Conservation (phyloP, 768 basidiomycete genomes). For the Rickenella mellea region DNA sequence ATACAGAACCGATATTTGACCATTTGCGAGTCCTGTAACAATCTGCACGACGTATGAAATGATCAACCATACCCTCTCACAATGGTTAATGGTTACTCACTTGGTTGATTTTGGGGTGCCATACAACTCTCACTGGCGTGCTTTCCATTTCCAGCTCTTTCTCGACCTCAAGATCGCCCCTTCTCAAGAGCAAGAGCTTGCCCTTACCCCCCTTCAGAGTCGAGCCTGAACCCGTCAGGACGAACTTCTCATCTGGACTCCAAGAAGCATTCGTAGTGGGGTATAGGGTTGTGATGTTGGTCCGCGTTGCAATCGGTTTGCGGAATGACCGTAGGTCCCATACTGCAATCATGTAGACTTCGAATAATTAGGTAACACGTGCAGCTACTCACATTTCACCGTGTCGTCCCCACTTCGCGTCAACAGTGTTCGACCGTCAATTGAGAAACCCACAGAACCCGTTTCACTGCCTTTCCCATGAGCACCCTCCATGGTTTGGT, state of each 20-base stretch:
- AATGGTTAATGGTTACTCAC: slow-evolving; percentile 28
- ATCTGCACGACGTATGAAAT: slow-evolving; percentile 46
- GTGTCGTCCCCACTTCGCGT: slow-evolving; percentile 94
- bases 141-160: slow-evolving; percentile 62
- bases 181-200: slow-evolving; percentile 62
- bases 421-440: slow-evolving; percentile 77
- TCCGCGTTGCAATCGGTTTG: slow-evolving; percentile 68
- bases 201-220: slow-evolving; percentile 60
- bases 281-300: slow-evolving; percentile 67
- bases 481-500: slow-evolving; percentile 76
- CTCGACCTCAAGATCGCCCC: slow-evolving; percentile 58
- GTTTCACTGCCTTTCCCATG: slow-evolving; percentile 82
- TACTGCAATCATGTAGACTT: slow-evolving; percentile 36
- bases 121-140: slow-evolving; percentile 81
- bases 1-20: slow-evolving; percentile 83
- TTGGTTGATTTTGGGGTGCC: slow-evolving; percentile 99
- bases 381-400: slow-evolving; percentile 71
- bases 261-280: slow-evolving; percentile 91
- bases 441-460: slow-evolving; percentile 79
- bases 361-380: background rate
- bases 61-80: background rate
- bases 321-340: slow-evolving; percentile 93
- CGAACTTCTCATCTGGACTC: slow-evolving; percentile 86
- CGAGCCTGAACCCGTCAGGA: slow-evolving; percentile 77
- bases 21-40: slow-evolving; percentile 78